Evolutionary conservation across 2,329 filamentous ascomycete species (phyloP).

Genomic region (Exophiala sp.): DNA sequence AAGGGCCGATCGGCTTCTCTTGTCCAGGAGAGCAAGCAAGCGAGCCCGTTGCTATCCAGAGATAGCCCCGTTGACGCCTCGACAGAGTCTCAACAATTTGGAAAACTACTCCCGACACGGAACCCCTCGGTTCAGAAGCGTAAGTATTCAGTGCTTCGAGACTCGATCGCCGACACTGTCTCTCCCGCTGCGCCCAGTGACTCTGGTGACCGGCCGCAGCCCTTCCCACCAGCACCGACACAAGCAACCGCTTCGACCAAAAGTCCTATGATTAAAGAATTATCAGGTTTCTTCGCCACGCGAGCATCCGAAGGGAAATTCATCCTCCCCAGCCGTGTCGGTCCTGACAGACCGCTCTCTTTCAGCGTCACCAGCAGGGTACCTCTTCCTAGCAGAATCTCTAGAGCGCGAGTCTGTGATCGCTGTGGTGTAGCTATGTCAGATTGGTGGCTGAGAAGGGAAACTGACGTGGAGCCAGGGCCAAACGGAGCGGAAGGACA

Average conservation of each 20-base stretch:
- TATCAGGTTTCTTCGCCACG: conserved; percentile 22
- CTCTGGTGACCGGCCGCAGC: background rate
- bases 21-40: too few species aligned
- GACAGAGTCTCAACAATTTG: background rate
- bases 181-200: background rate
- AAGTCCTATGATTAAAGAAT: conserved; percentile 16
- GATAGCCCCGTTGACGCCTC: background rate
- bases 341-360: too few species aligned
- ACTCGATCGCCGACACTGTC: background rate
- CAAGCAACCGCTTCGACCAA: conserved; percentile 8
- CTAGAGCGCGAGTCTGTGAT: background rate
- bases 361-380: conserved; percentile 5
- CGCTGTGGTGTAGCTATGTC: background rate
- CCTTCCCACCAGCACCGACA: conserved; percentile 3
- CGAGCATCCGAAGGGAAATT: conserved; percentile 14
- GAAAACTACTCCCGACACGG: background rate
- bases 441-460: background rate
- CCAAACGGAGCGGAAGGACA: too few species aligned
- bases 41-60: too few species aligned
- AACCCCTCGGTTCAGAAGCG: background rate
- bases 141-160: background rate
- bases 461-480: background rate
- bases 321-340: too few species aligned
- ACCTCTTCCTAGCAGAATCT: background rate
- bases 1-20: too few species aligned